Base-by-base conservation (phyloP, 441 rosid species). In the Pelargonium fulgidum region DNA sequence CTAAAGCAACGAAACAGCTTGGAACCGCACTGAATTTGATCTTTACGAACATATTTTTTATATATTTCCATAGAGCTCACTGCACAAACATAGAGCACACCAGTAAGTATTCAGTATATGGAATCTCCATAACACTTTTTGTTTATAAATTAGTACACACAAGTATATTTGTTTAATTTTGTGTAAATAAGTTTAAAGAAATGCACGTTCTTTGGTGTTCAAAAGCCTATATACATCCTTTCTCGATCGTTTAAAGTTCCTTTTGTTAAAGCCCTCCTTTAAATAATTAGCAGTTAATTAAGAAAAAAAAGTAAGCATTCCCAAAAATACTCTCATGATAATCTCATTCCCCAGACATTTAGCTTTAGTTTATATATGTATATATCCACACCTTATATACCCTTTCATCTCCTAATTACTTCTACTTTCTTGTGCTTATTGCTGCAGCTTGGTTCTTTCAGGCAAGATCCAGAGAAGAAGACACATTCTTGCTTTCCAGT, bases 241-340 rank as follows among this genome's bases (percentile, higher is more conserved):
- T 76, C 66, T 52, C 59, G 59, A 52, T 72, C 63, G 71, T 72
- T 72, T 76, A 69, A 72, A 76, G 80, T 22, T 61, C 42, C 66
- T 62, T 69, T 69, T 69, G 54, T 66, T 66, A 76, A 76, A 72
- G 79, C 52, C n/a, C n/a, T 33, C 39, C 39, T 33, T 33, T 33
- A 33, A 33, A 33, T 33, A 33, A 33, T 33, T 33, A 33, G 62
- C 50, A 66, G 72, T 62, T 74, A 70, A 71, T 67, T 47, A 69
- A 74, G 70, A 44, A 41, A 66, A 62, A 29, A 20, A 42, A 26
- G 22, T 20, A 19, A 44, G 13, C 44, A 64, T 9, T 11, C 11
- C 20, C 68, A 44, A 68, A 68, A 50, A n/a, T 22, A 29, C 67
- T 72, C 62, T 9, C 62, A 29, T 72, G 42, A 45, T 44, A 26